These are phyloP conservation scores for Trichophyton simii DNA, from an alignment of 2,329 filamentous ascomycete species.

Conservation along the genomic window DNA sequence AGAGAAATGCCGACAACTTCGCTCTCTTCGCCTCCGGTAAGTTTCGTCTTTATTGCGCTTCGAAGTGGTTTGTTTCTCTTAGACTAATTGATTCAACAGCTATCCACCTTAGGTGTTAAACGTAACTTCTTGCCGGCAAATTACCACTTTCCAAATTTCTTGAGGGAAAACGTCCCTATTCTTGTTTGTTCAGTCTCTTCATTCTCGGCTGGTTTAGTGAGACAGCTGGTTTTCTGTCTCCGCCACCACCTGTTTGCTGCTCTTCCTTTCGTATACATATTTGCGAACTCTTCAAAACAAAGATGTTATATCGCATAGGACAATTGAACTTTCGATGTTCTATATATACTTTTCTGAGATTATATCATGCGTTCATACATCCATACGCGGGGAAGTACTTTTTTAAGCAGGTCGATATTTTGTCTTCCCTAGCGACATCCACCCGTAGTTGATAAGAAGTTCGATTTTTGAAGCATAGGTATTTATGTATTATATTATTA, in stretches of 20 bases:
- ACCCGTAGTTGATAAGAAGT: too few species aligned
- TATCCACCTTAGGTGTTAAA: slow-evolving; percentile 8
- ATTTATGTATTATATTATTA: too few species aligned
- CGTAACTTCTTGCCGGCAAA: background rate
- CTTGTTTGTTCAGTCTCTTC: background rate
- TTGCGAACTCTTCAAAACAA: background rate
- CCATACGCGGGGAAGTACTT: too few species aligned
- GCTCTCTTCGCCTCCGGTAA: slow-evolving; percentile 41
- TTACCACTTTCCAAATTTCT: background rate
- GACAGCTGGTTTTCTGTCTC: background rate
- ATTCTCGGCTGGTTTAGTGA: background rate
- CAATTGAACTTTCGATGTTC: background rate
- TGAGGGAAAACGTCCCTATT: background rate
- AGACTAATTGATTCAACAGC: background rate
- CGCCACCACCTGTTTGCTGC: background rate
- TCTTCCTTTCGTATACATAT: background rate
- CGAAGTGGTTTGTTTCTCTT: background rate
- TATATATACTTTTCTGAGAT: background rate
- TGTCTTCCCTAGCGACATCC: too few species aligned
- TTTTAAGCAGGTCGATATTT: too few species aligned
- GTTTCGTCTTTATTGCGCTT: slow-evolving; percentile 4
- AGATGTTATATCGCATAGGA: background rate
- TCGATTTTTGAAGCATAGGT: too few species aligned
- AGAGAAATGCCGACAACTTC: slow-evolving; percentile 54
- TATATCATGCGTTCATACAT: too few species aligned